Base-by-base conservation (phyloP, 1,284 basidiomycete species). In the Coniophora puteana region DNA sequence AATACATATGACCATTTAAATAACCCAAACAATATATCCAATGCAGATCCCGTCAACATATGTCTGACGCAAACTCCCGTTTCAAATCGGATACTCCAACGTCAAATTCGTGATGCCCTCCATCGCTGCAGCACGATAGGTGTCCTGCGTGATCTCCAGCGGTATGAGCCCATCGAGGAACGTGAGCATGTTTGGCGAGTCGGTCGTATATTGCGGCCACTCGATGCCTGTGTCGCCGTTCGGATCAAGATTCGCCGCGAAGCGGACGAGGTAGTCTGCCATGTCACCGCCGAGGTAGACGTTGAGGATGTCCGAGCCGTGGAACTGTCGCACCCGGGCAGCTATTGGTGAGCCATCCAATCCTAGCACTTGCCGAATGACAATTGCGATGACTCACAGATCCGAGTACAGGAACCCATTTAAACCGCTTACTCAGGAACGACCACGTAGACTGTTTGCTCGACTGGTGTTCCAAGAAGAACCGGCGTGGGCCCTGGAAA, bases 71-170 rank as follows among this genome's bases (percentile, higher is more conserved):
- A n/a, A n/a, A n/a, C n/a, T n/a, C n/a, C n/a, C n/a, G n/a, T 12
- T 2, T 51, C 29, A 71, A 33, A 71, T 46, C 5, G 73, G 71
- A 45, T 66, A 57, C 22, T 48, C 50, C 12, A 72, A 51, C 4
- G 59, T 58, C n/a, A 73, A 41, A 11, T 67, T 53, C 6, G 52
- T 70, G 39, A 76, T 30, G 36, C 60, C 64, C 0, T 61, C 51
- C 48, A 55, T 52, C 2, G 26, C 57, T 11, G 60, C 59, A 26
- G 44, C 44, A 1, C 65, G 51, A 41, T 55, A 66, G 13, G 53
- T 55, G 41, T 67, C 63, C 26, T 53, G 45, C 13, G 55, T 54
- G 16, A 63, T 53, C 8, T 38, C 48, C 23, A 49, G 45, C 4
- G 61, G 56, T 4, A 37, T 31, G 2, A 36, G 13, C 2, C 49